phyloP scores from a whole-genome alignment of 202 grass and related monocot species.

The Setaria viridis region DNA sequence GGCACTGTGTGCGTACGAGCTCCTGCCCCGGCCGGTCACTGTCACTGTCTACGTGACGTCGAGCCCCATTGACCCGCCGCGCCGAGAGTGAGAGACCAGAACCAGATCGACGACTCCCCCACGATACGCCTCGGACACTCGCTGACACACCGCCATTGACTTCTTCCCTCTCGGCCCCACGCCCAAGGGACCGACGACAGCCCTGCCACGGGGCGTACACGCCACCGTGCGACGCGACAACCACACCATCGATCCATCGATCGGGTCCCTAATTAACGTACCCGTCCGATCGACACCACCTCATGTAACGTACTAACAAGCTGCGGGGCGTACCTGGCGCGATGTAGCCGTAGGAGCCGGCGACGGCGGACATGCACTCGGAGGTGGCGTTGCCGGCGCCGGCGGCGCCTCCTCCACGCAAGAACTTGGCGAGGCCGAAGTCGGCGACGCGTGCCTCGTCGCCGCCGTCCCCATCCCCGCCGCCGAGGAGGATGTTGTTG shows the following conservation, averaged over 20 bases:
- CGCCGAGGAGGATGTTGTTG: slow-evolving; percentile 87
- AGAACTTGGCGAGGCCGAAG: slow-evolving; percentile 97
- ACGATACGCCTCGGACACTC: background rate
- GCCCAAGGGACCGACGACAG: too few relatives aligned
- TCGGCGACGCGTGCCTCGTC: slow-evolving; percentile 96
- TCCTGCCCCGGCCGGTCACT: background rate
- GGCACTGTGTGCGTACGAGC: too few relatives aligned
- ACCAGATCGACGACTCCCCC: too few relatives aligned
- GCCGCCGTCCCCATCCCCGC: slow-evolving; percentile 57
- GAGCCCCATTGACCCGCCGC: background rate
- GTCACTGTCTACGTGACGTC: background rate
- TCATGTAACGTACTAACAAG: too few relatives aligned
- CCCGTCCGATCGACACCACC: slow-evolving; percentile 5
- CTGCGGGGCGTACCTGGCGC: slow-evolving; percentile 65
- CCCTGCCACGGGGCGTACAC: too few relatives aligned
- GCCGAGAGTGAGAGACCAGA: too few relatives aligned
- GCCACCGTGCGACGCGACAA: background rate
- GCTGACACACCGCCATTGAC: background rate
- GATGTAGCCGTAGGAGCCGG: slow-evolving; percentile 98
- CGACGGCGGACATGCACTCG: slow-evolving; percentile 95
- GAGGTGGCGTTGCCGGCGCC: slow-evolving; percentile 38
- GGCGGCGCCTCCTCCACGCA: background rate
- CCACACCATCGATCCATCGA: background rate
- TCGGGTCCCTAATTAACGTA: background rate
- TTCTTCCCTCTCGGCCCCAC: background rate